Evolutionary conservation across 2,329 filamentous ascomycete species (phyloP).

Genomic region (Zarea fungicola): DNA sequence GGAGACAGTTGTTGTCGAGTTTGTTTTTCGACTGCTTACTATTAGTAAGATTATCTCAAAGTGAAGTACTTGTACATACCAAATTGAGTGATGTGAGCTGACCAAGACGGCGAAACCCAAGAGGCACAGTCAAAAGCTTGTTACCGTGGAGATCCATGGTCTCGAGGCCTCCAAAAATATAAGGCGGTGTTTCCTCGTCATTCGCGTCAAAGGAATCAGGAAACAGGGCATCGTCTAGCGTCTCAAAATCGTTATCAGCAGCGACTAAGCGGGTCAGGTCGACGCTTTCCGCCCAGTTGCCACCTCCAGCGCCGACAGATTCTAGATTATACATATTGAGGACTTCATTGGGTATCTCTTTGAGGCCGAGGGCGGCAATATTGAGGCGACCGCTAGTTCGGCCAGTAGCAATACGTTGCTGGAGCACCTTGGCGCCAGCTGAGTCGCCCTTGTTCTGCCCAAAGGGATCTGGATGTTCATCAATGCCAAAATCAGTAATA

Average conservation of each 20-base stretch:
- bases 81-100: slow-evolving; percentile 78
- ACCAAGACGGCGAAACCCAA: slow-evolving; percentile 68
- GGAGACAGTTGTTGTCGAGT: slow-evolving; percentile 65
- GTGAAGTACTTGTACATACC: neutral
- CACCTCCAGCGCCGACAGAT: slow-evolving; percentile 53
- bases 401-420: slow-evolving; percentile 66
- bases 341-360: slow-evolving; percentile 74
- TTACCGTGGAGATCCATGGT: slow-evolving; percentile 85
- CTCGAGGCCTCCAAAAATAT: slow-evolving; percentile 78
- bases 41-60: neutral
- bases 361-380: slow-evolving; percentile 77
- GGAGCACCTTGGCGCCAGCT: slow-evolving; percentile 60
- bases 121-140: slow-evolving; percentile 62
- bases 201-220: slow-evolving; percentile 60
- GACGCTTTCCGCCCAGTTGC: slow-evolving; percentile 86
- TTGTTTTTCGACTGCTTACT: slow-evolving; percentile 63
- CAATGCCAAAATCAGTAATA: slow-evolving; percentile 45
- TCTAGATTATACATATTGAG: slow-evolving; percentile 86
- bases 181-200: slow-evolving; percentile 61
- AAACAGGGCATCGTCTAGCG: slow-evolving; percentile 68
- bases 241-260: slow-evolving; percentile 82
- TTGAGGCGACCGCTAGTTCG: slow-evolving; percentile 78
- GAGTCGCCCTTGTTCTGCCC: slow-evolving; percentile 57
- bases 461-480: slow-evolving; percentile 58
- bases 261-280: slow-evolving; percentile 80